These are phyloP conservation scores for Fonsecaea nubica DNA, from an alignment of 2,329 filamentous ascomycete genomes.

Conservation along the genomic window DNA sequence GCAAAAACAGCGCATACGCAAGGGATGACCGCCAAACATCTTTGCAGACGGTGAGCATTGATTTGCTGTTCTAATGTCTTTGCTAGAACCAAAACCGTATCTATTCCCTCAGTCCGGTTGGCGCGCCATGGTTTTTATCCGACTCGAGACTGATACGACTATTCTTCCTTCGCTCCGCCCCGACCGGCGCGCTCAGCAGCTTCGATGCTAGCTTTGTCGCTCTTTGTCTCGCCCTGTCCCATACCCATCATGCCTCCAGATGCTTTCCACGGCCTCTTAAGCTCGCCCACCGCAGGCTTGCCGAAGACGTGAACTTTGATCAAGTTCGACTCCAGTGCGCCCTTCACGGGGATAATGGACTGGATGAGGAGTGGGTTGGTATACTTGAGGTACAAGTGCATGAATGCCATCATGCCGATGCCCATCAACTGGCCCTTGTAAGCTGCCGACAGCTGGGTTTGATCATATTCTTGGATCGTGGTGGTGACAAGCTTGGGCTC, in stretches of 20 bases:
- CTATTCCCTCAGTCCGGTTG: constrained; percentile 10
- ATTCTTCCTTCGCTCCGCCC: constrained; percentile 59
- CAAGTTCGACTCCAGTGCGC: constrained; percentile 91
- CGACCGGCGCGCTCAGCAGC: constrained; percentile 57
- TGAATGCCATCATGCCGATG: constrained; percentile 95
- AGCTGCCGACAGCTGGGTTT: constrained; percentile 78
- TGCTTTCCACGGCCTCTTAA: constrained; percentile 95
- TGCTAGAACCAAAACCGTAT: constrained; percentile 9
- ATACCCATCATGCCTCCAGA: constrained; percentile 80
- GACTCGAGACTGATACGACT: constrained; percentile 35
- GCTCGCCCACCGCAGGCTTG: constrained; percentile 82
- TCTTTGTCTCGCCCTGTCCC: constrained; percentile 74
- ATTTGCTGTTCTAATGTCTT: constrained; percentile 6
- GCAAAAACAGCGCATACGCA: constrained; percentile 13
- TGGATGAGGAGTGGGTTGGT: constrained; percentile 99
- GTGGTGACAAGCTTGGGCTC: constrained; percentile 96
- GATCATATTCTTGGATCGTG: constrained; percentile 94
- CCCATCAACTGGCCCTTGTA: constrained; percentile 96
- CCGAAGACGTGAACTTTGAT: constrained; percentile 95
- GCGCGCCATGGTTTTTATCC: constrained; percentile 1
- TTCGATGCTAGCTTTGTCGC: constrained; percentile 80
- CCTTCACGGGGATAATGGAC: constrained; percentile 97
- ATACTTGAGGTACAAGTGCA: constrained; percentile 99
- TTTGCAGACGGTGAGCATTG: not conserved
- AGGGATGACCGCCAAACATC: not conserved